These are phyloP conservation scores for Ophiostoma ips DNA, from an alignment of 2,329 filamentous ascomycete species.

Conservation along the genomic window DNA sequence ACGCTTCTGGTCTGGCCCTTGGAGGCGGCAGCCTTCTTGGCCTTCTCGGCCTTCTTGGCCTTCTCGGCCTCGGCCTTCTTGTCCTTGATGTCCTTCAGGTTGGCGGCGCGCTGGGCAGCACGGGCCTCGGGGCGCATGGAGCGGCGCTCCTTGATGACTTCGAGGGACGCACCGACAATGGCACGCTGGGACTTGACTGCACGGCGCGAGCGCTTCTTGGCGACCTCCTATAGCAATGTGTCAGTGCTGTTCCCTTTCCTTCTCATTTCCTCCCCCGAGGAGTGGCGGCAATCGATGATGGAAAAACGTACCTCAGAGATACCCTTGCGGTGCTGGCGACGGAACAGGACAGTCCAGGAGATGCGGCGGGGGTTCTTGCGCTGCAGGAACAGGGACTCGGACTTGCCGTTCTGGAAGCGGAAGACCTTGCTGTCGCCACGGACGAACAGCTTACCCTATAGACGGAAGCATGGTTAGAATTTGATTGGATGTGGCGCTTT, in stretches of 20 bases:
- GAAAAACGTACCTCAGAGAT: slow-evolving; percentile 83
- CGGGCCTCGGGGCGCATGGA: slow-evolving; percentile 89
- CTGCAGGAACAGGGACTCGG: slow-evolving; percentile 98
- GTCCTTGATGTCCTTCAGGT: slow-evolving; percentile 97
- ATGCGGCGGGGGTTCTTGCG: slow-evolving; percentile 99
- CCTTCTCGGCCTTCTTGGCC: slow-evolving; percentile 99
- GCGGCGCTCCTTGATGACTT: slow-evolving; percentile 99
- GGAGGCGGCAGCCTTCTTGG: slow-evolving; percentile 65
- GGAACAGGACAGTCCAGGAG: slow-evolving; percentile 95
- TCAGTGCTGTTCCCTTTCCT: slow-evolving; percentile 12
- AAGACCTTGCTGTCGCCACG: slow-evolving; percentile 99
- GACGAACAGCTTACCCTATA: slow-evolving; percentile 97
- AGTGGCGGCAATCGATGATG: neutral
- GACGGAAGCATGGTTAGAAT: neutral
- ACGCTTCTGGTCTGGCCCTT: slow-evolving; percentile 71
- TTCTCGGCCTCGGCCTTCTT: slow-evolving; percentile 82
- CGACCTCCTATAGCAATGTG: slow-evolving; percentile 63
- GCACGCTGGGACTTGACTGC: slow-evolving; percentile 98
- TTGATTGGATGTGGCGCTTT: neutral
- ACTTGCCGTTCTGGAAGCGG: slow-evolving; percentile 99
- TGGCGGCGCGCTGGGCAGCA: slow-evolving; percentile 71
- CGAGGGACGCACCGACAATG: slow-evolving; percentile 97
- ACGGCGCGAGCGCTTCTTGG: slow-evolving; percentile 98
- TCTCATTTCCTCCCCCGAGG: too few species aligned
- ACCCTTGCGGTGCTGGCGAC: slow-evolving; percentile 99